Conservation (phyloP, 2,329 filamentous ascomycete species). For the Byssochlamys sp. region DNA sequence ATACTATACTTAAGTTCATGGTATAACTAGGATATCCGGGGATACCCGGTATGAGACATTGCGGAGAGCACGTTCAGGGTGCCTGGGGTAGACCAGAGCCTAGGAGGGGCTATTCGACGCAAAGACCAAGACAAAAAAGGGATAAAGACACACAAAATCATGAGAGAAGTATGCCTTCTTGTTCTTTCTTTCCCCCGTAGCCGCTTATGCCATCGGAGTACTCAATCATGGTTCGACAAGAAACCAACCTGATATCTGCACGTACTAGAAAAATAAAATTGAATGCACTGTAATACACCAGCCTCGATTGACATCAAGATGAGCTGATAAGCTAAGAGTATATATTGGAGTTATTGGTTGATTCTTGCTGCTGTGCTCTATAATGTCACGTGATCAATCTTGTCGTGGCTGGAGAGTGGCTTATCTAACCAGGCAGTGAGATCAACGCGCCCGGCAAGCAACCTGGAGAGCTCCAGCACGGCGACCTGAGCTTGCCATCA, state of each 20-base stretch:
- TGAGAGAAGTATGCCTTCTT: neutral
- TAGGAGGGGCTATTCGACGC: neutral
- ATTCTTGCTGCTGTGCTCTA: too few species aligned
- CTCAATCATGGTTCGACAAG: neutral
- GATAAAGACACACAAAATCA: neutral
- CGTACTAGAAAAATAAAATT: too few species aligned
- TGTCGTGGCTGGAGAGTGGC: neutral
- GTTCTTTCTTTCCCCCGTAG: neutral
- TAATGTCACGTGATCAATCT: neutral
- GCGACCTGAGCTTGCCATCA: neutral
- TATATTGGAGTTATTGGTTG: too few species aligned
- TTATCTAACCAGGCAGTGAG: neutral
- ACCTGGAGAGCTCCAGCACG: neutral
- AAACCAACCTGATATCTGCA: too few species aligned
- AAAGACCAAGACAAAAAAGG: neutral
- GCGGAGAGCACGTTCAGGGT: neutral
- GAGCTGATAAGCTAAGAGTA: too few species aligned
- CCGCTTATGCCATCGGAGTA: slow-evolving; percentile 5
- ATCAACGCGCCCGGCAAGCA: neutral
- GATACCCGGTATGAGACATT: neutral
- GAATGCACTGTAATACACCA: too few species aligned
- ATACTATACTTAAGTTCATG: neutral
- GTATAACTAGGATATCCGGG: neutral
- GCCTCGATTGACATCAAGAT: too few species aligned
- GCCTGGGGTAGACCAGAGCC: neutral